Conservation (phyloP, 148 eudicot genomes). For the Bassia scoparia region DNA sequence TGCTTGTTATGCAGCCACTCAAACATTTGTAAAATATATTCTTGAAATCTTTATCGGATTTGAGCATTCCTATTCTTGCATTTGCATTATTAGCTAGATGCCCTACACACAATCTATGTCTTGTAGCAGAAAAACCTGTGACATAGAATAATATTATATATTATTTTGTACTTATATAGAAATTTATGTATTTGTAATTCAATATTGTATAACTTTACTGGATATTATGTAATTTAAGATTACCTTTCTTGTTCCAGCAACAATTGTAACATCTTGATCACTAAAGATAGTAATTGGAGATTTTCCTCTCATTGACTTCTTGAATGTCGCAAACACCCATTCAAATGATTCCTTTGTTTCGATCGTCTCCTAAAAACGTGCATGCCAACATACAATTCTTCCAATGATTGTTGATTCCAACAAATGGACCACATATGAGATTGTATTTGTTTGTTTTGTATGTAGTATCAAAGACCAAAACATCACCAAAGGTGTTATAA, state of each 20-base stretch:
- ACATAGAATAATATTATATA: too few species aligned
- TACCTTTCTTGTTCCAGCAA: neutral
- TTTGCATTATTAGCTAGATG: too few species aligned
- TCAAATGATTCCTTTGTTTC: neutral
- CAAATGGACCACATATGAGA: neutral
- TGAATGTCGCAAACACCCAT: neutral
- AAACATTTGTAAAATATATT: too few species aligned
- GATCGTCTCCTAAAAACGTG: neutral
- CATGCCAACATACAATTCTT: neutral
- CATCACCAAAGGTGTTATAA: neutral
- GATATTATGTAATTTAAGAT: too few species aligned
- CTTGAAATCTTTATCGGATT: too few species aligned
- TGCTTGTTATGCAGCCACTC: too few species aligned
- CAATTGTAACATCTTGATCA: neutral
- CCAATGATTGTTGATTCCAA: conserved; percentile 8
- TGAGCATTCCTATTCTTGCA: too few species aligned
- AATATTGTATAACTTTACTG: too few species aligned
- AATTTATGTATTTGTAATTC: too few species aligned
- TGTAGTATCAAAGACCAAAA: neutral
- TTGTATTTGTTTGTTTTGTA: conserved; percentile 7
- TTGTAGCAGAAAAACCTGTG: too few species aligned
- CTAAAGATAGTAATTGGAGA: neutral
- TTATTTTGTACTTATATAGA: too few species aligned
- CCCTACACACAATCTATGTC: too few species aligned
- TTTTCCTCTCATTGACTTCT: neutral